phyloP scores from a whole-genome alignment of 2,329 filamentous ascomycete genomes.

The Alternaria arborescens region DNA sequence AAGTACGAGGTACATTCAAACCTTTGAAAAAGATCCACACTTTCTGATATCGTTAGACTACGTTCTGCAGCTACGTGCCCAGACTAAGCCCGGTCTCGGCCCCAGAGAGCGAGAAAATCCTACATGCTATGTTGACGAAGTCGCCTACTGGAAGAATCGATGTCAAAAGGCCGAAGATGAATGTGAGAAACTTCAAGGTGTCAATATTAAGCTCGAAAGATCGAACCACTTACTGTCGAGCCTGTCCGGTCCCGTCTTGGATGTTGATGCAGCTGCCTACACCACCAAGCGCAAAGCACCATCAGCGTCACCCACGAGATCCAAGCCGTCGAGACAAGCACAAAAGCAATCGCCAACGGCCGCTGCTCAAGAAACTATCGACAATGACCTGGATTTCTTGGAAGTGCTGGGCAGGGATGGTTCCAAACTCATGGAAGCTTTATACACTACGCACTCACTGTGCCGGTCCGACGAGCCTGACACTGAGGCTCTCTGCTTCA shows the following conservation, averaged over 20 bases:
- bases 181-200: slow-evolving; percentile 30
- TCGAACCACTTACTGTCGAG: slow-evolving; percentile 33
- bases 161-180: slow-evolving; percentile 34
- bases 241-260: slow-evolving; percentile 2
- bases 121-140: slow-evolving; percentile 51
- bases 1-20: slow-evolving; percentile 39
- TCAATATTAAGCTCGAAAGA: slow-evolving; percentile 39
- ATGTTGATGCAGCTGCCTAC: background rate
- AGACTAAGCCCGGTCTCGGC: slow-evolving; percentile 38
- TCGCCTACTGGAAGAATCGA: slow-evolving; percentile 50
- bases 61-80: slow-evolving; percentile 45
- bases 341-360: slow-evolving; percentile 11
- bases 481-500: slow-evolving; percentile 33
- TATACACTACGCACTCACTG: slow-evolving; percentile 43
- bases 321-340: slow-evolving; percentile 27
- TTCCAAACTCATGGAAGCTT: slow-evolving; percentile 31
- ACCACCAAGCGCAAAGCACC: slow-evolving; percentile 32
- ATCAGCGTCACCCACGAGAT: slow-evolving; percentile 15
- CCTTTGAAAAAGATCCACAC: too few relatives aligned
- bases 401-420: slow-evolving; percentile 31
- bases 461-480: slow-evolving; percentile 29
- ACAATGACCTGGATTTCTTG: slow-evolving; percentile 39
- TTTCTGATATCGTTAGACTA: slow-evolving; percentile 38
- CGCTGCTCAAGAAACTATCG: slow-evolving; percentile 32
- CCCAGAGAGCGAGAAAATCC: slow-evolving; percentile 30